Evolutionary conservation across 2,329 filamentous ascomycete genomes (phyloP).

Genomic region (Aspergillus fijiensis): DNA sequence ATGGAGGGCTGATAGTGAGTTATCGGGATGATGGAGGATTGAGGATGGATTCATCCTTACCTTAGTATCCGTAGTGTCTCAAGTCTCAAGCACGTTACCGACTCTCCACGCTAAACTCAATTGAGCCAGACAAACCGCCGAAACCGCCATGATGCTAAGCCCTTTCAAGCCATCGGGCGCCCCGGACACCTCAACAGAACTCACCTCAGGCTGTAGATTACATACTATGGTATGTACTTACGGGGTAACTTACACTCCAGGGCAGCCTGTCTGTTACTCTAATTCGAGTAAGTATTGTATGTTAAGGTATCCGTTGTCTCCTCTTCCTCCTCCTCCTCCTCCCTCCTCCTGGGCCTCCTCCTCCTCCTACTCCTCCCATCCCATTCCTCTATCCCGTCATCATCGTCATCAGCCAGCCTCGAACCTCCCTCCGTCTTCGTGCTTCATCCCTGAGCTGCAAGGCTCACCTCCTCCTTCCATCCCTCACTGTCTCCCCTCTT

Average conservation of each 20-base stretch:
- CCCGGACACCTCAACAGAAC: background rate
- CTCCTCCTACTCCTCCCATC: background rate
- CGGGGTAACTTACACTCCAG: no score
- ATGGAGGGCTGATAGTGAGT: no score
- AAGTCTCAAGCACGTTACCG: background rate
- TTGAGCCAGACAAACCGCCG: constrained; percentile 3
- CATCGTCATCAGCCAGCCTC: constrained; percentile 1
- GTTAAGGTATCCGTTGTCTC: no score
- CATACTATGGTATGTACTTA: no score
- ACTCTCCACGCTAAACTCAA: background rate
- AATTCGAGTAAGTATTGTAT: no score
- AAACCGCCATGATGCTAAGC: constrained; percentile 7
- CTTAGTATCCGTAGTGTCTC: no score
- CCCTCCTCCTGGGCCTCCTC: no score
- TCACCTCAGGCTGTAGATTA: no score
- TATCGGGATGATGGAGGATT: no score
- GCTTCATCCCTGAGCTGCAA: constrained; percentile 1
- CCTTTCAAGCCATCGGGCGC: background rate
- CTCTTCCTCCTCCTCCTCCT: background rate
- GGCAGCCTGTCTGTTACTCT: no score
- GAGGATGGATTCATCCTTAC: no score
- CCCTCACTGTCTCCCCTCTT: background rate
- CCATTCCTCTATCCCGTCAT: background rate
- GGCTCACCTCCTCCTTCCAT: constrained; percentile 10
- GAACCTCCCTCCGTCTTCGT: background rate